Conservation (phyloP, 768 basidiomycete species). For the Phylloporus scabripes region DNA sequence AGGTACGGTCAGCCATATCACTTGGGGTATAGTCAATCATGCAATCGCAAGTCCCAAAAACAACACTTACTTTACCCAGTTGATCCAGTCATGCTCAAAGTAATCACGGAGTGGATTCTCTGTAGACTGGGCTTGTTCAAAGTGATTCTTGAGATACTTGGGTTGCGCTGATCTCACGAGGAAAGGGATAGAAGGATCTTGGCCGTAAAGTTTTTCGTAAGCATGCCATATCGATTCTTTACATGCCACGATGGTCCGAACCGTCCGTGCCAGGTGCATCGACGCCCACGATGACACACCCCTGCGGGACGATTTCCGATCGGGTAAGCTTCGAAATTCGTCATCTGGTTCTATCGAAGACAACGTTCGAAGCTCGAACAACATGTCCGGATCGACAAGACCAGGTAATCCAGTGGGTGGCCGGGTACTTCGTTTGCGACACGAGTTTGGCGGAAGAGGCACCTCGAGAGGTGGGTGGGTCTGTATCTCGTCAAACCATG, state of each 20-base stretch:
- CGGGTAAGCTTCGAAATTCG: constrained; percentile 10
- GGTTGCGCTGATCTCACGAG: constrained; percentile 34
- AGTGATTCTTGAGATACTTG: constrained; percentile 23
- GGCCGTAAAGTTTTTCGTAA: constrained; percentile 46
- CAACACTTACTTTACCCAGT: constrained; percentile 60
- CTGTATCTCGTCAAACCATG: constrained; percentile 50
- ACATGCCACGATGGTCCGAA: constrained; percentile 54
- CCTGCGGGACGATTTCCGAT: constrained; percentile 21
- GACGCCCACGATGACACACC: constrained; percentile 42
- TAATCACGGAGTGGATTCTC: constrained; percentile 43
- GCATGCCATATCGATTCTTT: constrained; percentile 67
- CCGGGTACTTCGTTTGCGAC: constrained; percentile 15
- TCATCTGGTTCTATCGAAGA: constrained; percentile 29
- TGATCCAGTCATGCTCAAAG: constrained; percentile 62
- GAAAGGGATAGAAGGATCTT: constrained; percentile 35
- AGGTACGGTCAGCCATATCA: constrained; percentile 71
- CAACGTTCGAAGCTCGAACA: constrained; percentile 30
- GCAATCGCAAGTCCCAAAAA: neutral
- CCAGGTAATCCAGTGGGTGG: constrained; percentile 14
- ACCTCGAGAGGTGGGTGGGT: constrained; percentile 45
- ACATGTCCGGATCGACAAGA: constrained; percentile 25
- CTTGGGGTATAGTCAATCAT: constrained; percentile 33
- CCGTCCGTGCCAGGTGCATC: constrained; percentile 61
- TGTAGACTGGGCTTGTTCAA: constrained; percentile 16
- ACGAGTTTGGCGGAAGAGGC: constrained; percentile 51